Evolutionary conservation across 345 rosid species (phyloP), one percentile per base, ranked within the genome.

Genomic region (Noccaea caerulescens): DNA sequence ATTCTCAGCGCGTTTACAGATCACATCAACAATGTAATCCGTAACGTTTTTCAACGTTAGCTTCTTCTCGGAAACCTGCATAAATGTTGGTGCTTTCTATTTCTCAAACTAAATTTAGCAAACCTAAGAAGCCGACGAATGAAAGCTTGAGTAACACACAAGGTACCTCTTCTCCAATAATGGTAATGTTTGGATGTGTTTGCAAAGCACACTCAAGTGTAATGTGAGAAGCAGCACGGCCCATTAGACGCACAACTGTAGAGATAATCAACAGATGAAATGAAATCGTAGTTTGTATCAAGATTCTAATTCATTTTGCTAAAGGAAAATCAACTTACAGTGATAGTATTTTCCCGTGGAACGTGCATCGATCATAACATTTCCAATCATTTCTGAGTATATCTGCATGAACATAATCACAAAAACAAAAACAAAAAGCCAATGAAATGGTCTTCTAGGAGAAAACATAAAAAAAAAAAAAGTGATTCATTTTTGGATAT

Each of bases 211-310:
- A 91, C 79, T 94, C 97, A 65, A 94, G 82, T 51, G 99, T 91
- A 80, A 94, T 91, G 63, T 94, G 99, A 23, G 99, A 94, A 68
- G 99, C 99, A 20, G 99, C 93, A 78, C 99, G 99, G 12, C 99
- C 99, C 99, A 94, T 94, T 38, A 94, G 95, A 73, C 99, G 79
- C 32, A 94, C 99, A 71, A 91, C 98, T 93, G 79, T 47, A 79
- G 45, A 56, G n/a, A 93, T 10, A 56, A 74, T 63, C 47, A 42
- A 62, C 33, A 62, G 16, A 75, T 62, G 37, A 68, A 45, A 6
- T 11, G 13, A 38, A 30, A 75, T 0, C 6, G 1, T 59, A n/a
- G 5, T 7, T 33, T 33, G 49, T 20, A 52, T 8, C 11, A 47
- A 23, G 16, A 4, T 25, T 25, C 1, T 10, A 0, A 0, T 34